phyloP scores from a whole-genome alignment of 2,329 filamentous ascomycete genomes.

The Colletotrichum sojae region DNA sequence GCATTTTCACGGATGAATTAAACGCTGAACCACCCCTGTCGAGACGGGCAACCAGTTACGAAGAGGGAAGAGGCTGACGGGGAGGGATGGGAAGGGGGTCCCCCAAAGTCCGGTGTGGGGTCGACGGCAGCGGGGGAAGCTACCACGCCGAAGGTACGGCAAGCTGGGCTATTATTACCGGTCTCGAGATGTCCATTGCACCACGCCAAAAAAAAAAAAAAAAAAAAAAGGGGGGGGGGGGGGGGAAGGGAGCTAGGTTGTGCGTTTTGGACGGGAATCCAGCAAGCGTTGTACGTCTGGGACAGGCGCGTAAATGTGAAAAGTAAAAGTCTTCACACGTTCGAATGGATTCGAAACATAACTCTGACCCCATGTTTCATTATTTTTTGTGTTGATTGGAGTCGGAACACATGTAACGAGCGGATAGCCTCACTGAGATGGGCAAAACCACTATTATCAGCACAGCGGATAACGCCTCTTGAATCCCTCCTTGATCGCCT shows the following conservation, averaged over 20 bases:
- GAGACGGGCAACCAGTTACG: conserved; percentile 4
- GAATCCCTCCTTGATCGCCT: too few species aligned
- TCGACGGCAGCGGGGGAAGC: not conserved
- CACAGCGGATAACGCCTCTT: too few species aligned
- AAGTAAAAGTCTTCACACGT: not conserved
- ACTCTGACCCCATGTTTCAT: too few species aligned
- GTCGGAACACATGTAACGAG: too few species aligned
- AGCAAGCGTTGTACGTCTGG: not conserved
- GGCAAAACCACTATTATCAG: too few species aligned
- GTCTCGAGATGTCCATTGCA: not conserved
- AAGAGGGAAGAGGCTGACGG: conserved; percentile 1
- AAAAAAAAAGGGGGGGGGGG: too few species aligned
- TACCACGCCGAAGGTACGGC: too few species aligned
- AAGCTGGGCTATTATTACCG: not conserved
- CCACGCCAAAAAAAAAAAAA: conserved; percentile 1
- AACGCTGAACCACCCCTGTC: conserved; percentile 16
- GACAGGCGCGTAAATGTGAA: not conserved
- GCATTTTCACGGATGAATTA: conserved; percentile 13
- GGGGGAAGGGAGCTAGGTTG: not conserved
- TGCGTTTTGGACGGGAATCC: not conserved
- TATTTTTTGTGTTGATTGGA: too few species aligned
- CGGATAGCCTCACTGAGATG: too few species aligned
- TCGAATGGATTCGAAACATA: not conserved
- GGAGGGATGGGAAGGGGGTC: not conserved
- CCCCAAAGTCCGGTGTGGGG: not conserved